Conservation (phyloP, 352 stramenopile genomes). For the Phytophthora multivora region DNA sequence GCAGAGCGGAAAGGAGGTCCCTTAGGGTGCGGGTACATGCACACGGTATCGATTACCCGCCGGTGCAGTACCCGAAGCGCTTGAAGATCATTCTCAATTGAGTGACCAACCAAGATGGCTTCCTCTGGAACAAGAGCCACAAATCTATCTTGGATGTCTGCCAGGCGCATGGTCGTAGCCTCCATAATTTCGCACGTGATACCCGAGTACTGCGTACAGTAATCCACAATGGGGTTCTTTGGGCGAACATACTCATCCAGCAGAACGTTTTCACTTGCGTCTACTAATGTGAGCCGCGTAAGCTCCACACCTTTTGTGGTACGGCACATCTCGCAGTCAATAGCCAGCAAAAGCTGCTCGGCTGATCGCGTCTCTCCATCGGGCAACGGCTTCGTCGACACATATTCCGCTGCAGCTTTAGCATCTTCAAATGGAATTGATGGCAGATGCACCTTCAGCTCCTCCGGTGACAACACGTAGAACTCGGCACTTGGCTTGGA, state of each 20-base stretch:
- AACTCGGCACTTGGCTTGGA: conserved; percentile 68
- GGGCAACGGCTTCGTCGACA: conserved; percentile 44
- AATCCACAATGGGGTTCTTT: conserved; percentile 84
- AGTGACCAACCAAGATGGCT: conserved; percentile 88
- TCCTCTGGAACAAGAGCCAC: conserved; percentile 61
- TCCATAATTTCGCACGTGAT: conserved; percentile 87
- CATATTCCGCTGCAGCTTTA: conserved; percentile 41
- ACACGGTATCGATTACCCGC: conserved; percentile 81
- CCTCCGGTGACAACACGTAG: conserved; percentile 71
- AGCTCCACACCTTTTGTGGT: conserved; percentile 89
- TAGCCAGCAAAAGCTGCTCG: conserved; percentile 62
- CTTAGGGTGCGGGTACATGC: conserved; percentile 84
- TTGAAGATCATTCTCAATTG: conserved; percentile 86
- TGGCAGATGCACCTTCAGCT: conserved; percentile 59
- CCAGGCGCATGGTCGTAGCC: conserved; percentile 56
- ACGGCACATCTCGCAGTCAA: conserved; percentile 90
- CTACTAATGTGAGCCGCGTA: conserved; percentile 72
- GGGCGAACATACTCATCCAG: conserved; percentile 85
- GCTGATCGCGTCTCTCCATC: conserved; percentile 37
- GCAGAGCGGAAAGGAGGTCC: conserved; percentile 79
- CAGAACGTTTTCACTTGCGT: conserved; percentile 71
- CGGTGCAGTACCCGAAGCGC: conserved; percentile 73
- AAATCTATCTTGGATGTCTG: conserved; percentile 72
- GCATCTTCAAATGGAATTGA: conserved; percentile 58
- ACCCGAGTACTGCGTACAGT: conserved; percentile 87